Conservation (phyloP, 345 rosid genomes). For the Pugionium dolabratum region DNA sequence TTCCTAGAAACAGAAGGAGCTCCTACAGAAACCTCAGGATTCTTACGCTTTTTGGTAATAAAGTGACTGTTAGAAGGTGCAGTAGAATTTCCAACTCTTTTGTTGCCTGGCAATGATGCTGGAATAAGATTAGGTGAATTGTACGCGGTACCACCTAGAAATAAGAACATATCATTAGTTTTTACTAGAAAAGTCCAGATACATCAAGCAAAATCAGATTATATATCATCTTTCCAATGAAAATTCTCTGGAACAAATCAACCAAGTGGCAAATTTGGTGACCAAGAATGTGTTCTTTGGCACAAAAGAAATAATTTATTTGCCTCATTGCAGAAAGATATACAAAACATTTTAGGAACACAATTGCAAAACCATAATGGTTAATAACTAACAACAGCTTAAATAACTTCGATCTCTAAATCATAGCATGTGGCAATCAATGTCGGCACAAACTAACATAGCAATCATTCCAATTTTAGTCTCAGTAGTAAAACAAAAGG, state of each 20-base stretch:
- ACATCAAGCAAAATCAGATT: constrained; percentile 12
- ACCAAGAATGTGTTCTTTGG: not conserved
- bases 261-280: not conserved
- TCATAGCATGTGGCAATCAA: not conserved
- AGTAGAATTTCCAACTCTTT: constrained; percentile 29
- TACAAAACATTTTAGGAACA: not conserved
- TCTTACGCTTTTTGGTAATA: constrained; percentile 54
- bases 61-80: constrained; percentile 42
- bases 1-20: constrained; percentile 49
- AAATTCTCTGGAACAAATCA: not conserved
- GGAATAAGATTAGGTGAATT: constrained; percentile 45
- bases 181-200: not conserved
- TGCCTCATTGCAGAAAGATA: not conserved
- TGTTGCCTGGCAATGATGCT: constrained; percentile 44
- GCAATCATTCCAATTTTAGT: not conserved
- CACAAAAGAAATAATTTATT: too few relatives aligned
- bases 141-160: constrained; percentile 43
- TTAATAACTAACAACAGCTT: not conserved
- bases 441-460: not conserved
- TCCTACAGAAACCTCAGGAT: constrained; percentile 40
- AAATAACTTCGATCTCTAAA: not conserved
- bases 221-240: not conserved
- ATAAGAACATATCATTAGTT: constrained; percentile 18
- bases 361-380: not conserved
- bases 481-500: not conserved